A percentile compares a stretch with the other conserved stretches of the same genome.
Conservation (phyloP, 495 filamentous ascomycete genomes). For the Tuber magnatum region DNA sequence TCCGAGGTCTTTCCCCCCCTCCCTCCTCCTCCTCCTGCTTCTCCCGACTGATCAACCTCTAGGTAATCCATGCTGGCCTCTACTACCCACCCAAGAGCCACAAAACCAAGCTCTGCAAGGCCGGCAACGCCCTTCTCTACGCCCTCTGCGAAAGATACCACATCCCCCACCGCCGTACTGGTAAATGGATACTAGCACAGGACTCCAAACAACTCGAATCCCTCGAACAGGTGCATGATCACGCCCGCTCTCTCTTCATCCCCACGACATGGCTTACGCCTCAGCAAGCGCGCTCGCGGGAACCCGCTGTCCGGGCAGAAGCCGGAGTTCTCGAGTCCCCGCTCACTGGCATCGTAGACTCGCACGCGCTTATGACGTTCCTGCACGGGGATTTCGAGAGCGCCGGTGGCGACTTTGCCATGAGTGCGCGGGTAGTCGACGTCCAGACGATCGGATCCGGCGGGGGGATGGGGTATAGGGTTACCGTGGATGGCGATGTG, state of each 20-base stretch:
- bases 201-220: slow-evolving; percentile 58
- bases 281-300: slow-evolving; percentile 55
- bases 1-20: slow-evolving; percentile 57
- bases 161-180: slow-evolving; percentile 63
- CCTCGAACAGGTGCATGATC: slow-evolving; percentile 58
- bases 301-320: slow-evolving; percentile 65
- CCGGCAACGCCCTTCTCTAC: slow-evolving; percentile 70
- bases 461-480: slow-evolving; percentile 50
- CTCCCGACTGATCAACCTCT: background rate
- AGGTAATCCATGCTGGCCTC: slow-evolving; percentile 92
- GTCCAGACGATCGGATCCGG: slow-evolving; percentile 50
- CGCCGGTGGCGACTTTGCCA: slow-evolving; percentile 61
- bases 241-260: slow-evolving; percentile 59
- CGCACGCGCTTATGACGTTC: slow-evolving; percentile 72
- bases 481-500: slow-evolving; percentile 39
- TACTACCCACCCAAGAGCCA: slow-evolving; percentile 75
- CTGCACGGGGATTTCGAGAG: slow-evolving; percentile 73
- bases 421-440: slow-evolving; percentile 55
- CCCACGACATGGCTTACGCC: slow-evolving; percentile 62
- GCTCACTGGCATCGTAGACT: slow-evolving; percentile 85
- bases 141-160: slow-evolving; percentile 58
- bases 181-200: slow-evolving; percentile 94
- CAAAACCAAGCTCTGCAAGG: slow-evolving; percentile 77
- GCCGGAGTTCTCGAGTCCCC: slow-evolving; percentile 72
- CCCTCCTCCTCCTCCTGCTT: background rate